phyloP scores from a whole-genome alignment of 2,329 filamentous ascomycete genomes.

The Rugonectria rugulosa region DNA sequence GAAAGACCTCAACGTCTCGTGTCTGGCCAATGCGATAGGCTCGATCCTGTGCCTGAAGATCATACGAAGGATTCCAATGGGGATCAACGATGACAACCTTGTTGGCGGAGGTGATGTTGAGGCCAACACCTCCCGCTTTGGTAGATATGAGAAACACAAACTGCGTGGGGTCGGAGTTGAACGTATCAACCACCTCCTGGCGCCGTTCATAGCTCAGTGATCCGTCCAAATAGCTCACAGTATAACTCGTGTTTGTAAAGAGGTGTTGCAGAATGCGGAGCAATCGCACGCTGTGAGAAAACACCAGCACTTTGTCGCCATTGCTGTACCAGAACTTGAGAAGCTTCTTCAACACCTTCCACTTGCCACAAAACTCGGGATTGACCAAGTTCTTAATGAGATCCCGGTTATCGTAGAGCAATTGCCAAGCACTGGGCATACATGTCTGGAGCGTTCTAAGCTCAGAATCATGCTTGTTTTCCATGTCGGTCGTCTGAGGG shows the following conservation, averaged over 20 bases:
- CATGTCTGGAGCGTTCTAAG: slow-evolving; percentile 76
- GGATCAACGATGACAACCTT: slow-evolving; percentile 98
- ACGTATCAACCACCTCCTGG: slow-evolving; percentile 82
- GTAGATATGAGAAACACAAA: slow-evolving; percentile 98
- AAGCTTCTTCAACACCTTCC: slow-evolving; percentile 88
- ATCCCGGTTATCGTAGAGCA: slow-evolving; percentile 77
- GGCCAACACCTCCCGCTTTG: slow-evolving; percentile 87
- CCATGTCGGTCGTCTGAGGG: slow-evolving; percentile 67
- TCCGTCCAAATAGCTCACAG: slow-evolving; percentile 89
- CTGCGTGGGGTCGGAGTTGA: slow-evolving; percentile 85
- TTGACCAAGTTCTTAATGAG: slow-evolving; percentile 83
- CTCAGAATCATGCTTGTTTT: slow-evolving; percentile 80
- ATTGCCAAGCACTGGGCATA: slow-evolving; percentile 76
- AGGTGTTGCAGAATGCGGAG: slow-evolving; percentile 84
- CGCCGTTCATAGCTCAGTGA: slow-evolving; percentile 84
- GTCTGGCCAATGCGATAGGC: slow-evolving; percentile 95
- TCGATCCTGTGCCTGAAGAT: slow-evolving; percentile 94
- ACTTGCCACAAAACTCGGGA: slow-evolving; percentile 94
- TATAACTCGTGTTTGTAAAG: slow-evolving; percentile 89
- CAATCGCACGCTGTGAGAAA: slow-evolving; percentile 89
- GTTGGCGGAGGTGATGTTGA: slow-evolving; percentile 97
- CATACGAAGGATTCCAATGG: slow-evolving; percentile 96
- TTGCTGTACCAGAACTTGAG: slow-evolving; percentile 89
- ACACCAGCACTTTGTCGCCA: slow-evolving; percentile 94
- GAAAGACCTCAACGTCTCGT: slow-evolving; percentile 93